These are phyloP conservation scores for Colletotrichum aenigma DNA, from an alignment of 2,329 filamentous ascomycete genomes.

Conservation along the genomic window DNA sequence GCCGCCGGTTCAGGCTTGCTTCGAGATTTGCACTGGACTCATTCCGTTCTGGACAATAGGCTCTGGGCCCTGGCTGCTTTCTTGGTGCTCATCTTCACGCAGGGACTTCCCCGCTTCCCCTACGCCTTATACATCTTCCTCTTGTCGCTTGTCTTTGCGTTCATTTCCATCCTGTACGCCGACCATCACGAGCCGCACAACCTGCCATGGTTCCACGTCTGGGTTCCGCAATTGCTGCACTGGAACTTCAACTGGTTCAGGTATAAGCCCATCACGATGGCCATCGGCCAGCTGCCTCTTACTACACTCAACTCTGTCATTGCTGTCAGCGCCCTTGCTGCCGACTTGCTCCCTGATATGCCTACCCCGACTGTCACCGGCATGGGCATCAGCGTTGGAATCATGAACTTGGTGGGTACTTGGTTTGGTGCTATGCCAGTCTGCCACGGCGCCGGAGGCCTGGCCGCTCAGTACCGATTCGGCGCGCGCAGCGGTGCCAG, in stretches of 20 bases:
- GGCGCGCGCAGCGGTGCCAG: conserved; percentile 87
- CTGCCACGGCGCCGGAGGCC: conserved; percentile 89
- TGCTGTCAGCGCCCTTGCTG: conserved; percentile 79
- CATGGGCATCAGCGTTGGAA: conserved; percentile 79
- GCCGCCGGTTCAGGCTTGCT: conserved; percentile 76
- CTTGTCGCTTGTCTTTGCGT: conserved; percentile 70
- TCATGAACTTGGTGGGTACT: conserved; percentile 84
- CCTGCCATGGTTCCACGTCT: conserved; percentile 61
- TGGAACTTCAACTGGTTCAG: conserved; percentile 45
- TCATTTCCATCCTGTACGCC: conserved; percentile 38
- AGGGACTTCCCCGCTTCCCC: conserved; percentile 69
- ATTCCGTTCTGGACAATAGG: conserved; percentile 76
- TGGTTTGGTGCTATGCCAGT: conserved; percentile 97
- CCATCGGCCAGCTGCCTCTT: conserved; percentile 85
- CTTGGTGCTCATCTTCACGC: conserved; percentile 70
- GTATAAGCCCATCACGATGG: conserved; percentile 55
- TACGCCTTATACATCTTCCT: conserved; percentile 78
- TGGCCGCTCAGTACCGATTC: conserved; percentile 91
- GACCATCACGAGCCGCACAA: conserved; percentile 23
- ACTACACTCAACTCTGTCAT: conserved; percentile 93
- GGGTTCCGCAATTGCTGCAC: conserved; percentile 59
- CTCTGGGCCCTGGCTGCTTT: conserved; percentile 80
- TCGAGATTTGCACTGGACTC: conserved; percentile 69
- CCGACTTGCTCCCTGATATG: conserved; percentile 75
- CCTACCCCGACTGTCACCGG: conserved; percentile 73